Base-by-base conservation (phyloP, 768 basidiomycete species). In the Tylopilus plumbeoviolaceoides region DNA sequence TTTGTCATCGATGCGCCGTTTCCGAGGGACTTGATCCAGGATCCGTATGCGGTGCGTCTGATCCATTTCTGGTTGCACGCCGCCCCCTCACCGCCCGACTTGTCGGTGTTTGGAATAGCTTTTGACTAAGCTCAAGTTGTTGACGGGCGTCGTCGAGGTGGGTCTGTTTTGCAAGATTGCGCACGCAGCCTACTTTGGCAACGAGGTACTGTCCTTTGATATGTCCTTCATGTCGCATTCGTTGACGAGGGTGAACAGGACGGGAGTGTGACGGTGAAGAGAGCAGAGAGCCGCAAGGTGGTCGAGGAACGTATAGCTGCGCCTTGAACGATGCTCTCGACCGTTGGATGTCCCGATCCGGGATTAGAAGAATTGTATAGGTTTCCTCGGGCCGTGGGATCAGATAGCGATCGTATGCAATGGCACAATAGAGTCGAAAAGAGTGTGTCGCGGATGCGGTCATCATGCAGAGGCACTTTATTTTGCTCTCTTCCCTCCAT, bases 101-200 rank as follows among this genome's bases (percentile, higher is more conserved):
- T n/a, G n/a, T n/a, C n/a, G n/a, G n/a, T n/a, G n/a, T n/a, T n/a
- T n/a, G n/a, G 1, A 6, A 36, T 64, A 95, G 90, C 76, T 98
- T 17, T 73, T 95, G 73, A 69, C 75, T 15, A 76, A 79, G 55
- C 87, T 98, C 64, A 98, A 98, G 76, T 82, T 95, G 80, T 78
- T 98, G 54, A 98, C 95, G 4, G 97, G 97, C 43, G 92, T 98
- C 21, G 91, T 98, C n/a, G 97, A 99, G 70, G 97, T 98, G 31
- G 97, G 97, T 1, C 70, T 99, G n/a, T 98, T 99, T 74, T 94
- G 91, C 66, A 76, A 84, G 49, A 86, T 97, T 78, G 94, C 89
- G 5, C 82, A 85, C 65, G 94, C 94, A 1, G 95, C 95, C n/a
- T 98, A 98, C 75, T 99, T 98, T 70, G 91, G 91, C 18, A 93